Base-by-base conservation (phyloP, 2,329 filamentous ascomycete genomes). In the Microcera coccophila region DNA sequence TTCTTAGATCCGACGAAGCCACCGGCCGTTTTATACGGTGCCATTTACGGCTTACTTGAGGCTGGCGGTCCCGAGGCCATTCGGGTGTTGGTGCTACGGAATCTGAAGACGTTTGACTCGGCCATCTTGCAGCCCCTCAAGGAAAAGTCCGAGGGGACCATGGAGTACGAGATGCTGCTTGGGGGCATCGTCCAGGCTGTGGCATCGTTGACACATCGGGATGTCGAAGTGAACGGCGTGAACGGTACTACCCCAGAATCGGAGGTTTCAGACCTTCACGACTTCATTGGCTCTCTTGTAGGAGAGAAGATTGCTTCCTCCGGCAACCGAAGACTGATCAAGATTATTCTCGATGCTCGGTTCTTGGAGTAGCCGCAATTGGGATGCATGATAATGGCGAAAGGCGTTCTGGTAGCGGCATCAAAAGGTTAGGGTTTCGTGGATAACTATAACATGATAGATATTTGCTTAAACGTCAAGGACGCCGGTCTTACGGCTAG, bases 1-100 rank as follows among this genome's bases (percentile, higher is more conserved):
- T 91, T 96, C 65, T 78, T 98, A 21, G 90, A 96, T 58, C 87
- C 89, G 0, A 81, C 83, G 33, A 89, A 90, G 60, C 83, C 90
- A 0, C 79, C 90, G 0, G 82, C 87, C 2, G 85, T 91, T 1
- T 87, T 95, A 58, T 98, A 93, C 62, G 93, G 93, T 34, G 89
- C 91, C 5, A 77, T 98, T 17, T 78, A 83, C 21, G 91, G 90
- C 2, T 72, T 98, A 3, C 76, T 84, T 2, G 81, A 84, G 2
- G 84, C 94, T 18, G 89, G 90, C 19, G 90, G 78, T 0, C 69
- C 75, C 17, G 78, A 81, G 57, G 74, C 76, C 7, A 72, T 81
- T 26, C 74, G 77, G 11, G 68, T 81, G 2, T 64, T 81, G 22
- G 69, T 80, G 11, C 62, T 82, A 24, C 73, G 75, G 15, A 79